A percentile compares a stretch with the other conserved stretches of the same genome.
These are phyloP conservation scores for Arthrinium puccinioides DNA, from an alignment of 2,329 filamentous ascomycete genomes.

Conservation along the genomic window DNA sequence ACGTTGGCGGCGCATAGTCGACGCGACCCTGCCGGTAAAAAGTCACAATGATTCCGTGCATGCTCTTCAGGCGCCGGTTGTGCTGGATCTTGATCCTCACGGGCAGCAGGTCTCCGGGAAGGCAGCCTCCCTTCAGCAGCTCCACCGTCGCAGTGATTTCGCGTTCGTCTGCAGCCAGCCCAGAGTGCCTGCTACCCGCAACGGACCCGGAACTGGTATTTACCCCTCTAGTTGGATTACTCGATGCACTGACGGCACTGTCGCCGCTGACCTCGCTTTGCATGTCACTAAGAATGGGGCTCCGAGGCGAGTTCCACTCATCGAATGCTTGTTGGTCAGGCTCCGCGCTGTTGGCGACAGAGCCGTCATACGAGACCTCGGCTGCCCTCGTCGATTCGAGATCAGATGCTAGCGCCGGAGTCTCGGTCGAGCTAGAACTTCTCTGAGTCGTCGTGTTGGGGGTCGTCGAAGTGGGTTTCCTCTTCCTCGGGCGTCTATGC, in stretches of 20 bases:
- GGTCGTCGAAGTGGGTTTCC: slow-evolving; percentile 45
- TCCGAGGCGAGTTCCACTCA: slow-evolving; percentile 26
- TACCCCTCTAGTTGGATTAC: slow-evolving; percentile 42
- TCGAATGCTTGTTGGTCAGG: slow-evolving; percentile 22
- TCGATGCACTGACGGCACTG: slow-evolving; percentile 62
- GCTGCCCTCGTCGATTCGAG: slow-evolving; percentile 27
- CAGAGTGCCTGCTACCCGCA: slow-evolving; percentile 41
- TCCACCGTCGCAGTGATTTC: slow-evolving; percentile 85
- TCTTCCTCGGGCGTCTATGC: slow-evolving; percentile 60
- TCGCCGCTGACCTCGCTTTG: slow-evolving; percentile 66
- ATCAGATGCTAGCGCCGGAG: slow-evolving; percentile 27
- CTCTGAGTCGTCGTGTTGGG: slow-evolving; percentile 26
- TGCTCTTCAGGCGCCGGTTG: slow-evolving; percentile 80
- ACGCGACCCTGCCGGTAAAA: slow-evolving; percentile 87
- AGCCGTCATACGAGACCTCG: slow-evolving; percentile 32
- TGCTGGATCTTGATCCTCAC: slow-evolving; percentile 79
- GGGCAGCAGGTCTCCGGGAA: slow-evolving; percentile 77
- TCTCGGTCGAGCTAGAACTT: slow-evolving; percentile 31
- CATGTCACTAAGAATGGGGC: slow-evolving; percentile 42
- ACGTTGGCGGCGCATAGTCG: slow-evolving; percentile 59
- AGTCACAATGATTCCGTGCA: slow-evolving; percentile 88
- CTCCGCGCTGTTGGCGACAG: slow-evolving; percentile 32
- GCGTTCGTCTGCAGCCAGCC: slow-evolving; percentile 51
- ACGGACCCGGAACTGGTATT: slow-evolving; percentile 39
- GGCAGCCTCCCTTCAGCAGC: slow-evolving; percentile 71